Evolutionary conservation across 2,329 filamentous ascomycete genomes (phyloP), one percentile per base, ranked within the genome.

Genomic region (Aspergillus sp.): DNA sequence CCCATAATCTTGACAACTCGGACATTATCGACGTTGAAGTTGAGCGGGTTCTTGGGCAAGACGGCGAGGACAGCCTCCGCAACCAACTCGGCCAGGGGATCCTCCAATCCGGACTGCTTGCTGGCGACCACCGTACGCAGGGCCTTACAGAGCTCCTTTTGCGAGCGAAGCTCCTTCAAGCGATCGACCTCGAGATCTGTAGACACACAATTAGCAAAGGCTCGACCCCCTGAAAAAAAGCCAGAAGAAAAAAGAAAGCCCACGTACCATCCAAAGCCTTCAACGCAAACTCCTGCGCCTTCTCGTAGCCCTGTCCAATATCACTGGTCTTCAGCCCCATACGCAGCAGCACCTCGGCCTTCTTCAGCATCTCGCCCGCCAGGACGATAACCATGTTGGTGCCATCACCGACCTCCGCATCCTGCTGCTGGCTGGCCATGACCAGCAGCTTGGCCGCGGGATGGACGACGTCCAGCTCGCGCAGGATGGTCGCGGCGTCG

Each of bases 1-100:
- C 91, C 91, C 89, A 98, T 96, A 54, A 98, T 98, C 75, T 98
- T 98, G 51, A 98, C 93, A 37, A 98, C 93, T 39, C 91, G 84
- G 52, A 98, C 81, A 63, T 98, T 98, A 71, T 98, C 91, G 44
- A 98, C 86, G 64, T 95, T 98, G 75, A 98, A 98, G 67, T 93
- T 88, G 58, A 74, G 67, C 14, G 91, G 83, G 67, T 95, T 94
- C 71, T 95, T 95, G 47, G 93, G 91, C 42, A 98, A 74, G 13
- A 98, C 88, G 27, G 86, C 79, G 35, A 96, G 76, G 14, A 80
- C 75, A 17, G 75, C 76, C 58, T 95, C 86, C 28, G 93, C 80
- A 44, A 98, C 88, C 52, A 96, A 74, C 33, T 80, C 70, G 40
- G 88, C 84, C 34, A 98, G 72, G 53, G 86, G 75, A 33, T 93